These are phyloP conservation scores for Salix suchowensis DNA, from an alignment of 345 rosid species.

Conservation along the genomic window DNA sequence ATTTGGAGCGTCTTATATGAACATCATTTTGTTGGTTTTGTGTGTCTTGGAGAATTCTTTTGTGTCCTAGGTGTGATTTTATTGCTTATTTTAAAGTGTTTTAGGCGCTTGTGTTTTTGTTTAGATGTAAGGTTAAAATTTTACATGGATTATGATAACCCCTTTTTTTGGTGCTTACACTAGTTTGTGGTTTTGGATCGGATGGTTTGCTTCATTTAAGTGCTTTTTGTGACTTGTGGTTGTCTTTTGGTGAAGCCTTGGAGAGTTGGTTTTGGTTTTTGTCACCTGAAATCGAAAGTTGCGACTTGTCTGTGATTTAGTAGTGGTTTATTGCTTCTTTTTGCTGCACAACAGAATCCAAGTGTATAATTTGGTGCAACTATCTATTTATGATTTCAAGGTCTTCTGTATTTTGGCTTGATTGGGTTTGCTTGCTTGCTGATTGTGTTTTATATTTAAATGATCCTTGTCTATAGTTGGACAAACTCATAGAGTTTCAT, in stretches of 20 bases:
- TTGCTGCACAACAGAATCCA: background rate
- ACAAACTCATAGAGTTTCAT: background rate
- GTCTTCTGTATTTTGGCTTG: background rate
- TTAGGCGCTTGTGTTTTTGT: background rate
- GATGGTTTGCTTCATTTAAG: background rate
- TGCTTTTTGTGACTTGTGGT: background rate
- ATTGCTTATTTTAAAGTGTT: background rate
- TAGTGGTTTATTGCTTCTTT: background rate
- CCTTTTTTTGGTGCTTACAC: background rate
- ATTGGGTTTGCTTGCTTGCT: background rate
- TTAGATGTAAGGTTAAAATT: background rate
- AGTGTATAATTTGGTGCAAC: background rate
- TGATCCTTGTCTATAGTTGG: background rate
- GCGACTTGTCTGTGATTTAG: background rate
- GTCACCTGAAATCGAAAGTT: background rate
- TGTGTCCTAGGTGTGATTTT: background rate
- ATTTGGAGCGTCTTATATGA: background rate
- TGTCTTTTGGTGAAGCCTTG: constrained; percentile 5
- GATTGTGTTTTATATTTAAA: background rate
- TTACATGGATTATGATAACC: background rate
- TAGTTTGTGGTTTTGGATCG: background rate
- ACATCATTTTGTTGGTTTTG: background rate
- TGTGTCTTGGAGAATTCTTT: background rate
- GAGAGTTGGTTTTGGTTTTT: background rate
- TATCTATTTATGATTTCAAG: background rate